These are phyloP conservation scores for Anisodus acutangulus DNA, from an alignment of 257 asterid genomes.

Conservation along the genomic window DNA sequence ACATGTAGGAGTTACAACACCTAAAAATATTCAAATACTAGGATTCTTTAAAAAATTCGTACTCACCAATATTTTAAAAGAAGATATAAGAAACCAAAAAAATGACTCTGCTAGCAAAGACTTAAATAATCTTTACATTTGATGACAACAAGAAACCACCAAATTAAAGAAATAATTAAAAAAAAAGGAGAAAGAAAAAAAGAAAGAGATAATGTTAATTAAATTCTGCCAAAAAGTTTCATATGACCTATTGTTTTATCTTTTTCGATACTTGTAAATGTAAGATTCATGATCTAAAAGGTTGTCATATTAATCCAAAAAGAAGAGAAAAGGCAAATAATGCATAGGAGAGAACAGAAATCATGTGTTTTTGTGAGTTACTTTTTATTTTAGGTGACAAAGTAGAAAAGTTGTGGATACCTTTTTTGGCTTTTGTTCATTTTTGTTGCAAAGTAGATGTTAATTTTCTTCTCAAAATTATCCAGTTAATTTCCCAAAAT, in stretches of 20 bases:
- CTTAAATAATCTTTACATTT: background rate
- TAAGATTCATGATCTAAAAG: background rate
- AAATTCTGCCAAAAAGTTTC: background rate
- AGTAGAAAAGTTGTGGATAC: background rate
- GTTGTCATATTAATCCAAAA: conserved; percentile 27
- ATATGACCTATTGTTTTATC: background rate
- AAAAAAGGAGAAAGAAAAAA: background rate
- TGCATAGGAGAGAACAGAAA: background rate
- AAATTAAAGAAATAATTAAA: background rate
- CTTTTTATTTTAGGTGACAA: background rate
- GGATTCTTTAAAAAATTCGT: background rate
- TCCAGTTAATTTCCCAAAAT: background rate
- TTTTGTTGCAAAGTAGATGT: background rate
- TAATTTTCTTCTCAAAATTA: background rate
- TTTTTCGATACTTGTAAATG: background rate
- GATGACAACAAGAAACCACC: background rate
- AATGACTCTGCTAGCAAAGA: background rate
- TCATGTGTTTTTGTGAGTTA: conserved; percentile 27
- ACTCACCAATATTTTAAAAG: background rate
- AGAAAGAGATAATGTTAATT: background rate
- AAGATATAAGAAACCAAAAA: background rate
- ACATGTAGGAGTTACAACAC: background rate
- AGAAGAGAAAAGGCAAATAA: background rate
- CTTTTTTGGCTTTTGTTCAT: background rate
- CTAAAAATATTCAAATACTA: background rate